phyloP scores from a whole-genome alignment of 768 basidiomycete species.

The Tremella fuciformis region DNA sequence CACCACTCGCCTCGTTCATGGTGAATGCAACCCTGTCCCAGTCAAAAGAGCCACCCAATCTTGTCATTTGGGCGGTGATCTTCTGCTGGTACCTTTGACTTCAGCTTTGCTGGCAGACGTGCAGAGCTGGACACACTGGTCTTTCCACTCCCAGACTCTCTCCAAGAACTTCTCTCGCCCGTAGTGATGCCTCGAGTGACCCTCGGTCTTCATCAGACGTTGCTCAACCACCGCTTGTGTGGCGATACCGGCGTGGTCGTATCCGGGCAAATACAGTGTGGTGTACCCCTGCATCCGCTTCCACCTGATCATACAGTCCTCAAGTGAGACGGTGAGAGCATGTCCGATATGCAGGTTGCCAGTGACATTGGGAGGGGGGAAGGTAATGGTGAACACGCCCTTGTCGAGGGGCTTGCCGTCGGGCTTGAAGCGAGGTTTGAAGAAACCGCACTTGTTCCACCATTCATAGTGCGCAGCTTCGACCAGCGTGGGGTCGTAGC shows the following conservation, averaged over 20 bases:
- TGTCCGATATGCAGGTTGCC: conserved; percentile 95
- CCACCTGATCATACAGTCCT: conserved; percentile 88
- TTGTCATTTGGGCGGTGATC: conserved; percentile 81
- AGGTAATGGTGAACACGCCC: conserved; percentile 76
- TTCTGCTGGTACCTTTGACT: conserved; percentile 75
- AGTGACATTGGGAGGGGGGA: conserved; percentile 95
- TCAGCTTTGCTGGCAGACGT: not conserved
- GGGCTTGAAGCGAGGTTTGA: conserved; percentile 61
- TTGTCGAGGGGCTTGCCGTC: conserved; percentile 64
- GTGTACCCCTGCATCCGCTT: conserved; percentile 95
- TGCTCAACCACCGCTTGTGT: conserved; percentile 98
- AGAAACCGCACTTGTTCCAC: conserved; percentile 90
- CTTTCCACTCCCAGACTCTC: conserved; percentile 94
- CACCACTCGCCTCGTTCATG: conserved; percentile 71
- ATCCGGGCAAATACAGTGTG: conserved; percentile 85
- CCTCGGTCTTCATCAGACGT: conserved; percentile 75
- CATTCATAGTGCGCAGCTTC: conserved; percentile 98
- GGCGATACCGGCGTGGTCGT: conserved; percentile 97
- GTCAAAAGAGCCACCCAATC: conserved; percentile 89
- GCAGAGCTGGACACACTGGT: conserved; percentile 65
- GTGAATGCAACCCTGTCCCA: conserved; percentile 95
- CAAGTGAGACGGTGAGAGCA: conserved; percentile 83
- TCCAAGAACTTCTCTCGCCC: conserved; percentile 87
- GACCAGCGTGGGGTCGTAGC: conserved; percentile 91
- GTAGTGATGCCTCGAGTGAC: conserved; percentile 85